These are phyloP conservation scores for Phytophthora pseudosyringae DNA, from an alignment of 352 stramenopile genomes.

Conservation along the genomic window DNA sequence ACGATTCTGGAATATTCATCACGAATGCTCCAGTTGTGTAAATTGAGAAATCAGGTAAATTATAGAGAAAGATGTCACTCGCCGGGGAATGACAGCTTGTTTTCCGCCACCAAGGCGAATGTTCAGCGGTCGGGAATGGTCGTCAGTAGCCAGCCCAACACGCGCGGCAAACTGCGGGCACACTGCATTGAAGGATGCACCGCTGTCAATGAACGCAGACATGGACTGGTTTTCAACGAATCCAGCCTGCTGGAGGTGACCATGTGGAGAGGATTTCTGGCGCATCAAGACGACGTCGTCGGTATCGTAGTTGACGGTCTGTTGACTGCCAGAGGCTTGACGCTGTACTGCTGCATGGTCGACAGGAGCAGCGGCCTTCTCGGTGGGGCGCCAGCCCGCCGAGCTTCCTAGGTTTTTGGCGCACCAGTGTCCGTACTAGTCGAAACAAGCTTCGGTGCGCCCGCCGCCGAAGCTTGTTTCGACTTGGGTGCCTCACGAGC, in stretches of 20 bases:
- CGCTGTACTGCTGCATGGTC: background rate
- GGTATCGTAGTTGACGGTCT: background rate
- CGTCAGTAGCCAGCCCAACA: background rate
- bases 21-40: conserved; percentile 15
- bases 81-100: conserved; percentile 2
- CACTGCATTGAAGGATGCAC: background rate
- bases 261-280: background rate
- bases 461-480: background rate
- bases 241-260: background rate
- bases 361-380: background rate
- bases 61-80: background rate
- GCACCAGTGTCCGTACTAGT: background rate
- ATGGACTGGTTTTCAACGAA: background rate
- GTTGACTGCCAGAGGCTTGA: background rate
- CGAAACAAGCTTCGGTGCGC: background rate
- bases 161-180: background rate
- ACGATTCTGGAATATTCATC: conserved; percentile 14
- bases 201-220: background rate
- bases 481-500: background rate
- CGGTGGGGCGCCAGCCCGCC: conserved; percentile 4
- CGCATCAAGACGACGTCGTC: background rate
- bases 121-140: background rate
- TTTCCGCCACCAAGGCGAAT: conserved; percentile 4
- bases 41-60: conserved; percentile 6
- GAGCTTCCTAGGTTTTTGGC: background rate